These are phyloP conservation scores for Endothia cerciana DNA, from an alignment of 2,329 filamentous ascomycete genomes.

Conservation along the genomic window DNA sequence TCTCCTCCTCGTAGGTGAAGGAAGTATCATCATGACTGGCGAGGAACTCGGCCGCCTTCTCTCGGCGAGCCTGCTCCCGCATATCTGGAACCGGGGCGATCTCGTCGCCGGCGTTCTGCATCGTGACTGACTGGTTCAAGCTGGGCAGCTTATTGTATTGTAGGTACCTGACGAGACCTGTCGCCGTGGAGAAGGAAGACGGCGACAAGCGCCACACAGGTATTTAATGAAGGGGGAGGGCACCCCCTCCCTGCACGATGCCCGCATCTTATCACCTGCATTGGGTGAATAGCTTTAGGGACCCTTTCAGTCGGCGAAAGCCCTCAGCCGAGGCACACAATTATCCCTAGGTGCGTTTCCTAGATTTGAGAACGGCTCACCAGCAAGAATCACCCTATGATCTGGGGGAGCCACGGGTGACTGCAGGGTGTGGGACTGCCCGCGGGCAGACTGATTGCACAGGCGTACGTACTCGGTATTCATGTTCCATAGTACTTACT, in stretches of 20 bases:
- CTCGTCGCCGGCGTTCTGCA: conserved; percentile 24
- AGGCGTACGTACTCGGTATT: not conserved
- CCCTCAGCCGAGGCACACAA: not conserved
- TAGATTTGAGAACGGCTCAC: not conserved
- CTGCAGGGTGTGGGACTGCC: not conserved
- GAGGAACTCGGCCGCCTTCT: conserved; percentile 50
- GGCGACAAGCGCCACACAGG: not conserved
- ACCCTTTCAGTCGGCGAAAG: not conserved
- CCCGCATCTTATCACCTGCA: not conserved
- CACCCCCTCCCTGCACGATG: not conserved
- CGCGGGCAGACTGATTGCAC: not conserved
- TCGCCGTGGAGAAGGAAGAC: not conserved
- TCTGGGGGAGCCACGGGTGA: not conserved
- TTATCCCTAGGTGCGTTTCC: not conserved
- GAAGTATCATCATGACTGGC: conserved; percentile 42
- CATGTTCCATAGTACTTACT: not conserved
- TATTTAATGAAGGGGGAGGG: not conserved
- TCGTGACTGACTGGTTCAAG: not conserved
- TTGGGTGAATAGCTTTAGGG: not conserved
- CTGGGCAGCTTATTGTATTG: not conserved
- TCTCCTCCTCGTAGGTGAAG: conserved; percentile 55
- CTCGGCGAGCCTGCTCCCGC: conserved; percentile 36
- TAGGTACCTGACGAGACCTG: not conserved
- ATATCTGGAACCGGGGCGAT: conserved; percentile 33
- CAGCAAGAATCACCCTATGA: not conserved